phyloP scores from a whole-genome alignment of 75 land plant species.

The Selaginella tamariscina region DNA sequence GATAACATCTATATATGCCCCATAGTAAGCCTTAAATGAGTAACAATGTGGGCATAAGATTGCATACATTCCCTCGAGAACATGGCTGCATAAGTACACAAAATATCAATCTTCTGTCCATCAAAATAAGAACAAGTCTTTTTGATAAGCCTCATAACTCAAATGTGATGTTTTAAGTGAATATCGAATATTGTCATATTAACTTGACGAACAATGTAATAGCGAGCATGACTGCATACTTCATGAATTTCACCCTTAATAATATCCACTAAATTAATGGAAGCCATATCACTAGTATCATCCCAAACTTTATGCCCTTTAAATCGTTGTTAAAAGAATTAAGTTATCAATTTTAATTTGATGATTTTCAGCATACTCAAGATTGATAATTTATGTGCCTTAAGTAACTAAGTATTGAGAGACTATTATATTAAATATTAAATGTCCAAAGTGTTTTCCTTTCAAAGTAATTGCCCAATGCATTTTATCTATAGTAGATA shows the following conservation, averaged over 20 bases:
- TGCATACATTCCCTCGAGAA: not conserved
- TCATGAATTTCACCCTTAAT: not conserved
- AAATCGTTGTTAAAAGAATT: not conserved
- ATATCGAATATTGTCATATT: too few species aligned
- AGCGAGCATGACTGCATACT: not conserved
- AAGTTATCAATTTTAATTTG: not conserved
- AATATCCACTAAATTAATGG: not conserved
- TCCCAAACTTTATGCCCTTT: not conserved
- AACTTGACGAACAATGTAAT: too few species aligned
- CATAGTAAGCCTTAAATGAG: not conserved
- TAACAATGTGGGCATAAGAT: not conserved
- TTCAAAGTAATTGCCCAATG: not conserved
- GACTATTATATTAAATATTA: not conserved
- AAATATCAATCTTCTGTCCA: not conserved
- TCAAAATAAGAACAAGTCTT: conserved; percentile 1
- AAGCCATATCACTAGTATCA: not conserved
- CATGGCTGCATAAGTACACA: not conserved
- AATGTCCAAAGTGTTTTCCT: not conserved
- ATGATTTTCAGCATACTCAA: too few species aligned
- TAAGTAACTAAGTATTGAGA: not conserved
- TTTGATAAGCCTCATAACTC: not conserved
- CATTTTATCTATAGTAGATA: not conserved
- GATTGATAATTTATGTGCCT: not conserved
- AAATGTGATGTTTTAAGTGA: not conserved
- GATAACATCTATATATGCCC: not conserved